These are phyloP conservation scores for Crithidia fasciculata DNA, from an alignment of 208 protist species.

Conservation along the genomic window DNA sequence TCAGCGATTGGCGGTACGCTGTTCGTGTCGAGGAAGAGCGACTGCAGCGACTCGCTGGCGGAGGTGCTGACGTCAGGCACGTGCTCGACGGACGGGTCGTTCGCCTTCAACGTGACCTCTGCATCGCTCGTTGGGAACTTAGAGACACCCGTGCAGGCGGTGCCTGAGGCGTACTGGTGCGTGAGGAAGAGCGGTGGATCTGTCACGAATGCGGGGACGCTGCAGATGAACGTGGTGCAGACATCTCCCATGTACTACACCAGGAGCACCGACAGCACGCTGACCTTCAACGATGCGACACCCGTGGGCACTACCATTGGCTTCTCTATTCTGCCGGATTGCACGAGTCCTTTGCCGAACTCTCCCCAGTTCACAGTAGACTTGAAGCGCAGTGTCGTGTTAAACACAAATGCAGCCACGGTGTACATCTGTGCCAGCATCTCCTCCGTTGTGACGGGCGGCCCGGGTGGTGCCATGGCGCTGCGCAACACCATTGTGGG, in stretches of 20 bases:
- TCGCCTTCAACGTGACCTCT: constrained; percentile 51
- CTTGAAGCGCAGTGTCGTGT: constrained; percentile 8
- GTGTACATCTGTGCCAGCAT: constrained; percentile 51
- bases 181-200: constrained; percentile 31
- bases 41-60: constrained; percentile 16
- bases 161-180: constrained; percentile 63
- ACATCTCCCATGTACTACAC: constrained; percentile 39
- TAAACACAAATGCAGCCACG: constrained; percentile 29
- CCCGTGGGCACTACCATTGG: constrained; percentile 52
- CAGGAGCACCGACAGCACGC: constrained; percentile 9
- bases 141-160: constrained; percentile 23
- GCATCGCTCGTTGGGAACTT: constrained; percentile 31
- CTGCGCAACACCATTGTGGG: constrained; percentile 29
- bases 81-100: constrained; percentile 45
- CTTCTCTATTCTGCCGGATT: constrained; percentile 42
- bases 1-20: constrained; percentile 29
- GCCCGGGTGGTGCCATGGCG: constrained; percentile 11
- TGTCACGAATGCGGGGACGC: constrained; percentile 16
- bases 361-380: constrained; percentile 13
- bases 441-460: constrained; percentile 26
- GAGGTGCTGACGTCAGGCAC: constrained; percentile 34
- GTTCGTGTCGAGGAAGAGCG: constrained; percentile 46
- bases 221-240: constrained; percentile 45
- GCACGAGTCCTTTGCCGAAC: constrained; percentile 18
- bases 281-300: constrained; percentile 45